Evolutionary conservation across 129 eudicot species (phyloP), one percentile per base, ranked within the genome.

Genomic region (Rutidosis leptorrhynchoides): DNA sequence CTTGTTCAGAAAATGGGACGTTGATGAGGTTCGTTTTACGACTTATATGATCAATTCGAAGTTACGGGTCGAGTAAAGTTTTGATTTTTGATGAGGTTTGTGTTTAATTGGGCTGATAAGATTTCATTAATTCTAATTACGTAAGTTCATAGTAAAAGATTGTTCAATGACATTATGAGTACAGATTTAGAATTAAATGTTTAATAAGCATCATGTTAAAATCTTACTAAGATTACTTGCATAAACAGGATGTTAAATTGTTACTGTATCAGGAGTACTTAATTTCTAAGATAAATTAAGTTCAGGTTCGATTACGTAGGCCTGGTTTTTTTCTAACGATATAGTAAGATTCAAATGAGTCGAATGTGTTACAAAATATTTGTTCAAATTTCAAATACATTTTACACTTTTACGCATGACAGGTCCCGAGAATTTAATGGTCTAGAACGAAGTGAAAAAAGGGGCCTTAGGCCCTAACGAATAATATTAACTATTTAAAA

Each of bases 1-100:
- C 89, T 88, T 7, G 89, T 88, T 19, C 81, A 85, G 49, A 78
- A 83, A 68, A 59, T 82, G 4, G 96, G 96, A 11, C 93, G 97
- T 45, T 28, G 71, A 71, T 82, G 65, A 68, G 33, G 21, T 45
- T 48, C 2, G 25, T 15, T 1, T 17, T 30, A n/a, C 33, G 16
- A 24, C 21, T 22, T 7, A 9, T 49, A n/a, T 49, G 55, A 49
- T 49, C 7, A 30, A 5, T 19, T 27, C 27, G 9, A 64, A 26
- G 21, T 55, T 7, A 25, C 30, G 61, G 5, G 49, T 65, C 49
- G 1, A 16, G 3, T 9, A 20, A 29, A 32, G 7, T 27, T 54
- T 35, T 0, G 56, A 26, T 25, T 55, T 55, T 55, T 58, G 7
- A 28, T 49, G 3, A 17, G 24, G 7, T 48, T 40, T 22, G 7